Conservation (phyloP, 2,329 filamentous ascomycete species). For the Arachnopeziza araneosa region DNA sequence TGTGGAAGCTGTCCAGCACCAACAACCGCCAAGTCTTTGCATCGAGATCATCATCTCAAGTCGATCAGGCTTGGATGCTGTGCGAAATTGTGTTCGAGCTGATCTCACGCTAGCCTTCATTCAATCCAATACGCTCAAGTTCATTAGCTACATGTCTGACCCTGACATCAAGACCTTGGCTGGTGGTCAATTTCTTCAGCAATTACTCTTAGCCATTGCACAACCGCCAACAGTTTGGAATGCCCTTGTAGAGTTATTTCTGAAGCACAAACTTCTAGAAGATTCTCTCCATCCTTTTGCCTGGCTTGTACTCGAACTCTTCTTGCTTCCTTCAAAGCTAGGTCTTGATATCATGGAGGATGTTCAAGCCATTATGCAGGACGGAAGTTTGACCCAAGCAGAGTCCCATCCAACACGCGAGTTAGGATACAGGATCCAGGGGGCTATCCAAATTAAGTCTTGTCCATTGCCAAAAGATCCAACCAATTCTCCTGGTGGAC, state of each 20-base stretch:
- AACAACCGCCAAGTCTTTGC: slow-evolving; percentile 36
- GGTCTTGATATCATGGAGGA: slow-evolving; percentile 17
- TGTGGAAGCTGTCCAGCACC: slow-evolving; percentile 41
- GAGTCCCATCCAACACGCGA: slow-evolving; percentile 24
- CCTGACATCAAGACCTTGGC: slow-evolving; percentile 27
- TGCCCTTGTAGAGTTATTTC: background rate
- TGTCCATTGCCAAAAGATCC: slow-evolving; percentile 12
- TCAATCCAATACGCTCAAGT: slow-evolving; percentile 32
- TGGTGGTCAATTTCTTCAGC: slow-evolving; percentile 3
- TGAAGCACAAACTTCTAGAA: slow-evolving; percentile 20
- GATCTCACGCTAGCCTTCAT: slow-evolving; percentile 39
- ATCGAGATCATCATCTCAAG: slow-evolving; percentile 37
- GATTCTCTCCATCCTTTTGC: slow-evolving; percentile 31
- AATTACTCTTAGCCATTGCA: background rate
- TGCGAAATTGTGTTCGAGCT: slow-evolving; percentile 39
- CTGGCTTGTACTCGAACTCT: slow-evolving; percentile 41
- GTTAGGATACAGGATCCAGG: slow-evolving; percentile 38
- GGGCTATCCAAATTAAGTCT: slow-evolving; percentile 27
- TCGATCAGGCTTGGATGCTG: slow-evolving; percentile 28
- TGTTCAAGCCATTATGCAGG: background rate
- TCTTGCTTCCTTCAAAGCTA: slow-evolving; percentile 33
- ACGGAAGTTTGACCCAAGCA: background rate
- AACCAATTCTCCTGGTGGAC: slow-evolving; percentile 46
- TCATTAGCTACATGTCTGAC: slow-evolving; percentile 33
- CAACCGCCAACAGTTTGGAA: background rate